Conservation (phyloP, 169 alveolate genomes). For the Plasmodium reichenowi region DNA sequence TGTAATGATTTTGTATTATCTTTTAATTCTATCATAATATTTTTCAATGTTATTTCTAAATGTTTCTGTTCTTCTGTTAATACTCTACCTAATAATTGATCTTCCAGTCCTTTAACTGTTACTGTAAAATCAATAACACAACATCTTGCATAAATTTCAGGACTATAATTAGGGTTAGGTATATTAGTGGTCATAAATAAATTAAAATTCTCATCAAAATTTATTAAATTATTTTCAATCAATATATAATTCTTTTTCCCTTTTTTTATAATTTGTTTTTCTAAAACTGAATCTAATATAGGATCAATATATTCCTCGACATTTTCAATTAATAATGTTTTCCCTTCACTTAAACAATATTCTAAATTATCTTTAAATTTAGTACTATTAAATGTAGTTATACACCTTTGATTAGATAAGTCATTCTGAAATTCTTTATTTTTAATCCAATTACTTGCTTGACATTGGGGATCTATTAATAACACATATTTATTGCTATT, state of each 20-base stretch:
- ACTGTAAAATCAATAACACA: conserved; percentile 98
- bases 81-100: conserved; percentile 96
- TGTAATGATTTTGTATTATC: conserved; percentile 94
- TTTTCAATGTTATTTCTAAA: conserved; percentile 93
- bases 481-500: conserved; percentile 85
- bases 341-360: conserved; percentile 94
- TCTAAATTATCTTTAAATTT: conserved; percentile 94
- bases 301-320: conserved; percentile 97
- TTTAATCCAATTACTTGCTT: conserved; percentile 87
- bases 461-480: conserved; percentile 90
- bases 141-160: conserved; percentile 97
- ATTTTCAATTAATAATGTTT: conserved; percentile 94
- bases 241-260: conserved; percentile 91
- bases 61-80: conserved; percentile 95
- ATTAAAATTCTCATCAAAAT: conserved; percentile 94
- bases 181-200: conserved; percentile 96
- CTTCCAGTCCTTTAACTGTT: conserved; percentile 95
- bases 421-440: conserved; percentile 80
- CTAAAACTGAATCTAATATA: conserved; percentile 95
- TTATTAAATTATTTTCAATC: conserved; percentile 93
- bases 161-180: conserved; percentile 96
- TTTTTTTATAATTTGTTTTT: conserved; percentile 92
- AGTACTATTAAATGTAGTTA: conserved; percentile 87
- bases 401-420: conserved; percentile 89
- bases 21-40: conserved; percentile 93